These are phyloP conservation scores for Heterobasidion occidentale DNA, from an alignment of 1,284 basidiomycete species.

Conservation along the genomic window DNA sequence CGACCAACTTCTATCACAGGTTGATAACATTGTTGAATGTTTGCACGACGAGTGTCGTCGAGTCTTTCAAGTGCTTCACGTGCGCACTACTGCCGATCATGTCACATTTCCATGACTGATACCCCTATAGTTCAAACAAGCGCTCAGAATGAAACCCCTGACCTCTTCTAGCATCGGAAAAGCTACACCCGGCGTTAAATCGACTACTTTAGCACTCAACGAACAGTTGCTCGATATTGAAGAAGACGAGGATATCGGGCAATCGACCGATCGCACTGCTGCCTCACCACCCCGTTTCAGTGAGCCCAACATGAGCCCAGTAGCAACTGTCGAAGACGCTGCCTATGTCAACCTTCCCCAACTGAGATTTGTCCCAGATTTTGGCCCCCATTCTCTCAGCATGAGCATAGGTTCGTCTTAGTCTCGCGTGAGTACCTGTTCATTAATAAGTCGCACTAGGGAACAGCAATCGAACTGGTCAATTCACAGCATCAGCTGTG, in stretches of 20 bases:
- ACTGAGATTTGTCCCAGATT: no score
- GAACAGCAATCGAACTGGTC: neutral
- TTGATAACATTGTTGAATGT: constrained; percentile 28
- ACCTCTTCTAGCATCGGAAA: neutral
- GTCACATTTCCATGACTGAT: neutral
- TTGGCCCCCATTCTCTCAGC: no score
- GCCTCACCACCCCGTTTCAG: neutral
- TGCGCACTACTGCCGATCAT: constrained; percentile 6
- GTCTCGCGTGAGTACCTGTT: no score
- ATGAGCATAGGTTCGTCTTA: no score
- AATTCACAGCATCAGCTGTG: neutral
- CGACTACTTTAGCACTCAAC: neutral
- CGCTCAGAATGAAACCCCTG: neutral
- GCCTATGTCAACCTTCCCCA: no score
- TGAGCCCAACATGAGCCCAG: neutral
- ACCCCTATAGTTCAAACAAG: neutral
- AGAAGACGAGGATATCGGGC: neutral
- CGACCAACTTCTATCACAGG: constrained; percentile 34
- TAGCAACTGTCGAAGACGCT: no score
- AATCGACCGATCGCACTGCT: neutral
- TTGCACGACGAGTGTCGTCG: constrained; percentile 20
- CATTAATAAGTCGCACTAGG: neutral
- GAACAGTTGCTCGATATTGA: neutral
- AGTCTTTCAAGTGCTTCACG: constrained; percentile 20
- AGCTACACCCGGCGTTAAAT: neutral